These are phyloP conservation scores for Taphrina confusa DNA, from an alignment of 1,139 yeast species.

Conservation along the genomic window DNA sequence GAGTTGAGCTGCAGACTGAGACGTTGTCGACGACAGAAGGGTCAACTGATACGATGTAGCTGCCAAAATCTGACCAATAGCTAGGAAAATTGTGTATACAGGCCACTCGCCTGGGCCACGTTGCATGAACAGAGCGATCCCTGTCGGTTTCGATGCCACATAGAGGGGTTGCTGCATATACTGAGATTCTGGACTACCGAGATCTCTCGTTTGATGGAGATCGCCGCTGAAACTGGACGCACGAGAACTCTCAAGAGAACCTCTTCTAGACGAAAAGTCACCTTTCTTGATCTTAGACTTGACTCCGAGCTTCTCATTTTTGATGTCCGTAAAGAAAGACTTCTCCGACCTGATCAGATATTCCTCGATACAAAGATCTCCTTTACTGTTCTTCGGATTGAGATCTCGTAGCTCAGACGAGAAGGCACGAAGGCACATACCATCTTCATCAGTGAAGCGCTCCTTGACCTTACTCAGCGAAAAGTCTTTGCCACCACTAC, in stretches of 20 bases:
- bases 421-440: slow-evolving; percentile 35
- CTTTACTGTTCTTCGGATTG: slow-evolving; percentile 35
- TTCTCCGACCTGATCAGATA: slow-evolving; percentile 35
- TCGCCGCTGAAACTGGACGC: slow-evolving; percentile 34
- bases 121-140: slow-evolving; percentile 33
- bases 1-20: slow-evolving; percentile 30
- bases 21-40: slow-evolving; percentile 35
- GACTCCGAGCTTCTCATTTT: slow-evolving; percentile 34
- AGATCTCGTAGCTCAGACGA: slow-evolving; percentile 32
- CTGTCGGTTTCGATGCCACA: slow-evolving; percentile 18
- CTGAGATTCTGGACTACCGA: slow-evolving; percentile 30
- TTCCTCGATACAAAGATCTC: slow-evolving; percentile 37
- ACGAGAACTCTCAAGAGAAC: slow-evolving; percentile 30
- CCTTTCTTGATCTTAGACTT: slow-evolving; percentile 31
- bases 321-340: slow-evolving; percentile 29
- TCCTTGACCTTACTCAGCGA: slow-evolving; percentile 34
- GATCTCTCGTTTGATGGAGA: slow-evolving; percentile 16
- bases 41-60: slow-evolving; percentile 37
- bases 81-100: slow-evolving; percentile 34
- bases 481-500: slow-evolving; percentile 33
- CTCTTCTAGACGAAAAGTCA: slow-evolving; percentile 29
- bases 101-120: slow-evolving; percentile 36
- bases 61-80: slow-evolving; percentile 37
- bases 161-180: slow-evolving; percentile 20
- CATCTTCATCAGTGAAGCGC: slow-evolving; percentile 37